These are phyloP conservation scores for Auriscalpium orientale DNA, from an alignment of 768 basidiomycete genomes.

Conservation along the genomic window DNA sequence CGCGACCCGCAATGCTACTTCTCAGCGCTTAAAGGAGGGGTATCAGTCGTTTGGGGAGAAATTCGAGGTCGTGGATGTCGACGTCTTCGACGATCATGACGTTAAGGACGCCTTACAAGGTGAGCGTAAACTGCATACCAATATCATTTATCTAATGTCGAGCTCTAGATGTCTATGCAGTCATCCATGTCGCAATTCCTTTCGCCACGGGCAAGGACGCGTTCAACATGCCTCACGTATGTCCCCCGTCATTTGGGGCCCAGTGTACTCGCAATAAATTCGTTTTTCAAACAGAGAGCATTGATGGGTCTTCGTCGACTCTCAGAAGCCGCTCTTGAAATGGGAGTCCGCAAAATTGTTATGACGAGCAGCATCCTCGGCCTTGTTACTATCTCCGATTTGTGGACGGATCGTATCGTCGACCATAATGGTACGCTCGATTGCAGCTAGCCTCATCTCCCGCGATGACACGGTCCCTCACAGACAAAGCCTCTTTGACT, in stretches of 20 bases:
- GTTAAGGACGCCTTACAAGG: constrained; percentile 10
- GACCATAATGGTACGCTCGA: not conserved
- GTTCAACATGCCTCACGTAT: not conserved
- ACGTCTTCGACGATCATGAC: constrained; percentile 11
- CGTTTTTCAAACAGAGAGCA: not conserved
- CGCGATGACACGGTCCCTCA: not conserved
- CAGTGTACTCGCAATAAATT: not conserved
- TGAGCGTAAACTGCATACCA: not conserved
- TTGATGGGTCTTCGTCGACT: not conserved
- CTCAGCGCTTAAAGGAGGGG: not conserved
- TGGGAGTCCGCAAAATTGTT: not conserved
- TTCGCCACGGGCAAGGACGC: not conserved
- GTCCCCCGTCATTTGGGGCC: not conserved
- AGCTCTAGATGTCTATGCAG: not conserved
- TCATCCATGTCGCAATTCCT: not conserved
- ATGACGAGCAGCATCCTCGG: not conserved
- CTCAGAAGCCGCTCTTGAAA: not conserved
- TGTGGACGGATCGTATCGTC: not conserved
- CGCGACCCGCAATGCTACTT: not conserved
- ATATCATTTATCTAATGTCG: not conserved
- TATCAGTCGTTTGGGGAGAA: not conserved
- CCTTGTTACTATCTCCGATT: not conserved
- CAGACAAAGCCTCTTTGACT: constrained; percentile 29
- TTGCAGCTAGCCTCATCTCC: not conserved
- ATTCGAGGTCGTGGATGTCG: constrained; percentile 8